Percentiles rank a stretch among this genome's conserved stretches.
Evolutionary conservation across 1,284 basidiomycete species (phyloP).

Genomic region (Ustilago crameri): DNA sequence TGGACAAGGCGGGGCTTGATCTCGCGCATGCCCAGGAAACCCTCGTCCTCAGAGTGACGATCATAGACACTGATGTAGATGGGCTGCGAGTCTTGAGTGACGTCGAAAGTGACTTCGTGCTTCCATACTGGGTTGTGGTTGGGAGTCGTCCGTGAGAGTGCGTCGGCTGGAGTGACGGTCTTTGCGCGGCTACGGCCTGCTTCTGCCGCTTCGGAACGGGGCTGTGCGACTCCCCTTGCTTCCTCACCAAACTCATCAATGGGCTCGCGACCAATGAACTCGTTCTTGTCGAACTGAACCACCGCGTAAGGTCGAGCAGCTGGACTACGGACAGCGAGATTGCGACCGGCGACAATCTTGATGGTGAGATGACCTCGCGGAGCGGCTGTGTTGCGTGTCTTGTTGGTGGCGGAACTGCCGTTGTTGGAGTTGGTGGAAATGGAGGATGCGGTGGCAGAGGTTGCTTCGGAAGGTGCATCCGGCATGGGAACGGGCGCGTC

Average conservation of each 20-base stretch:
- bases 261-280: conserved; percentile 93
- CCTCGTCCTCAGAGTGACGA: conserved; percentile 81
- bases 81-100: conserved; percentile 87
- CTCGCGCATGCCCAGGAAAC: conserved; percentile 89
- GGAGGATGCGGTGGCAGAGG: conserved; percentile 8
- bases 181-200: conserved; percentile 72
- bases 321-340: conserved; percentile 72
- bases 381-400: conserved; percentile 60
- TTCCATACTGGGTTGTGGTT: conserved; percentile 97
- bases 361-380: conserved; percentile 86
- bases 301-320: conserved; percentile 89
- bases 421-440: conserved; percentile 13
- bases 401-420: conserved; percentile 7
- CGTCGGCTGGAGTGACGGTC: conserved; percentile 51
- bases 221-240: conserved; percentile 80
- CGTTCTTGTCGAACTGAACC: conserved; percentile 98
- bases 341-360: conserved; percentile 91
- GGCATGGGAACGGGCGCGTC: conserved; percentile 8
- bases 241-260: conserved; percentile 85
- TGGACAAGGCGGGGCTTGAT: conserved; percentile 89
- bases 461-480: neutral
- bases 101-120: conserved; percentile 90
- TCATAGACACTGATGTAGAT: conserved; percentile 94
- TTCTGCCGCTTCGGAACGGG: conserved; percentile 74
- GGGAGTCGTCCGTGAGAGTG: conserved; percentile 30